Base-by-base conservation (phyloP, 768 basidiomycete species). In the Psilocybe sp. region DNA sequence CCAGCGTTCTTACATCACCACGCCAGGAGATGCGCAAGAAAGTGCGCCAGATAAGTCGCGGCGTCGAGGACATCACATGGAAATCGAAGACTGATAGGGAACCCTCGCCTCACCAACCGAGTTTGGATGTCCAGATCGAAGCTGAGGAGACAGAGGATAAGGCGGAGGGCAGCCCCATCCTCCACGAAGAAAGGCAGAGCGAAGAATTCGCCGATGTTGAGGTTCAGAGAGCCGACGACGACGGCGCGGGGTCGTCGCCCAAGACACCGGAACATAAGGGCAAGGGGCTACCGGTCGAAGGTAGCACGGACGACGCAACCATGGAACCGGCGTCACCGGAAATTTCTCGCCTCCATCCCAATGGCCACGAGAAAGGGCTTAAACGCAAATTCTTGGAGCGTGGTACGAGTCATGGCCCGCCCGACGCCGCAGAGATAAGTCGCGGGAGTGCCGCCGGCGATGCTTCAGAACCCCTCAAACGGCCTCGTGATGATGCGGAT, bases 51-150 rank as follows among this genome's bases (percentile, higher is more conserved):
- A 87, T 89, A 58, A 88, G 85, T 54, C 83, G 83, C 60, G 84
- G 85, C 20, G 87, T 89, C 31, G 87, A 88, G 64, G 88, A 89
- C 61, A 78, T 89, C 54, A 82, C 73, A 61, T 87, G 86, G 87
- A 74, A 77, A 63, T 28, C 23, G 23, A 28, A 28, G 23, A 28
- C 23, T 3, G 23, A 28, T 7, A 28, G 23, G 23, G 23, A 28
- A 3, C 23, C 23, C 7, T 28, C 23, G 23, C 23, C 23, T 28
- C 23, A 28, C 7, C 23, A 28, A 28, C 23, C 23, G 23, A 28
- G 23, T 28, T 28, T 28, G 23, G 23, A 28, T 40, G 9, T 23
- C 10, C 11, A 40, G 16, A 40, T 40, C 16, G 23, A 40, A 40
- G 23, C 16, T 4, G 39, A 40, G 39, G 23, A 40, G n/a, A 6